Percentiles rank a stretch among this genome's conserved stretches.
Conservation (phyloP, 208 protist genomes). For the Endotrypanum monterogeii region DNA sequence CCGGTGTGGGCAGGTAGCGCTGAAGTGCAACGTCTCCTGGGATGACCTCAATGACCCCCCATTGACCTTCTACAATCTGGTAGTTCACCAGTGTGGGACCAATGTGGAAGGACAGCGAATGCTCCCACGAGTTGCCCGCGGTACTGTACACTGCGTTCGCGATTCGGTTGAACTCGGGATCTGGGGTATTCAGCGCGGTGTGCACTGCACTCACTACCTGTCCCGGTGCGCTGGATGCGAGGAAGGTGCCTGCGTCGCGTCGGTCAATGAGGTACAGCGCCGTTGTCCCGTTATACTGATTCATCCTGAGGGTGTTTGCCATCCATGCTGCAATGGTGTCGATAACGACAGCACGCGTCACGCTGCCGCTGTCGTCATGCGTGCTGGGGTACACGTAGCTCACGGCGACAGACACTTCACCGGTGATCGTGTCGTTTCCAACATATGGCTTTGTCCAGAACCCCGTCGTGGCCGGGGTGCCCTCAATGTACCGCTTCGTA, state of each 20-base stretch:
- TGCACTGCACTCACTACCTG: slow-evolving; percentile 28
- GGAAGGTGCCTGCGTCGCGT: slow-evolving; percentile 37
- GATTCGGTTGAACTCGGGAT: slow-evolving; percentile 40
- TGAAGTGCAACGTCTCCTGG: slow-evolving; percentile 41
- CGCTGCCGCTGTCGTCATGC: slow-evolving; percentile 22
- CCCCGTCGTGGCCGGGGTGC: slow-evolving; percentile 13
- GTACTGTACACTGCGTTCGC: slow-evolving; percentile 31
- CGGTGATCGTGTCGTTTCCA: slow-evolving; percentile 28
- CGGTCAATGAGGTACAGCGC: slow-evolving; percentile 51
- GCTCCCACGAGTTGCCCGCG: slow-evolving; percentile 30
- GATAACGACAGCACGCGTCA: slow-evolving; percentile 36
- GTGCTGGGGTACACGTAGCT: slow-evolving; percentile 47
- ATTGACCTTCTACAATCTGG: slow-evolving; percentile 42
- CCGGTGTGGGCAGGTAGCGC: slow-evolving; percentile 52
- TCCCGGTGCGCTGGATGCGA: slow-evolving; percentile 32
- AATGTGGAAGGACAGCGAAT: slow-evolving; percentile 37
- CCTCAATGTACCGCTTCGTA: slow-evolving; percentile 20
- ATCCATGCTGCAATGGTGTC: slow-evolving; percentile 40
- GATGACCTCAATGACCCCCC: slow-evolving; percentile 62
- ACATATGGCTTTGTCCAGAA: slow-evolving; percentile 54
- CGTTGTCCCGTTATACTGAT: slow-evolving; percentile 36
- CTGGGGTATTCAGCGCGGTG: slow-evolving; percentile 35
- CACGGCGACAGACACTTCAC: slow-evolving; percentile 16
- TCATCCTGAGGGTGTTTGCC: slow-evolving; percentile 21
- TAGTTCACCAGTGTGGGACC: slow-evolving; percentile 47